A percentile compares a stretch with the other conserved stretches of the same genome.
Conservation (phyloP, 768 basidiomycete genomes). For the Lactarius pseudohatsudake region DNA sequence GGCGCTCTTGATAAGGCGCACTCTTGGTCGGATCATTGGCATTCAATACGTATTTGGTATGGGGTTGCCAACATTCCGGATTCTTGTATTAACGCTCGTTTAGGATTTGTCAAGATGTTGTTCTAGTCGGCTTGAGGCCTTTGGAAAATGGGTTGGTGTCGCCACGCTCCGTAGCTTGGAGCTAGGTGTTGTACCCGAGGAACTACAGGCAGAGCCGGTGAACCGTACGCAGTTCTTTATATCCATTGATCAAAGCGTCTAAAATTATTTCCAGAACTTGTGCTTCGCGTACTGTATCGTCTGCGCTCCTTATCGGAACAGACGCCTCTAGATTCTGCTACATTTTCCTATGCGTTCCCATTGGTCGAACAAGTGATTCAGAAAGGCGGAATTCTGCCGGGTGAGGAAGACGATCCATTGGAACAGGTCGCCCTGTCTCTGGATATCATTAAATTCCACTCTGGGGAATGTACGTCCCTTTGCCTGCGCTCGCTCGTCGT, state of each 20-base stretch:
- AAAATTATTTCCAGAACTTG: constrained; percentile 51
- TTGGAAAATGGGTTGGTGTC: constrained; percentile 74
- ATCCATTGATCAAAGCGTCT: background rate
- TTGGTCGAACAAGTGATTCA: constrained; percentile 67
- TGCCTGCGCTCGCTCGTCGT: background rate
- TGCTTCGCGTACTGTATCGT: constrained; percentile 83
- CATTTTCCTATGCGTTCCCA: constrained; percentile 79
- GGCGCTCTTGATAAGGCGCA: constrained; percentile 61
- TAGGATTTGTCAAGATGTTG: constrained; percentile 71
- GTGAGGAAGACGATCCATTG: constrained; percentile 71
- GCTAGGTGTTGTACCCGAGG: constrained; percentile 65
- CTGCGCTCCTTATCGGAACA: constrained; percentile 80
- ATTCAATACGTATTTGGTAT: constrained; percentile 78
- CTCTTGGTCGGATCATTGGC: constrained; percentile 60
- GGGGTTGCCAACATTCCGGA: constrained; percentile 30
- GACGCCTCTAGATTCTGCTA: constrained; percentile 77
- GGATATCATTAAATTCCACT: constrained; percentile 69
- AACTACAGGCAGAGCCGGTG: constrained; percentile 69
- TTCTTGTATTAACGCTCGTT: constrained; percentile 1
- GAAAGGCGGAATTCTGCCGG: constrained; percentile 63
- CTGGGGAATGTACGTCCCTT: constrained; percentile 63
- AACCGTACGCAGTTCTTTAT: constrained; percentile 44
- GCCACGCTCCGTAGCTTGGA: constrained; percentile 78
- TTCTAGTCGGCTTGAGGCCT: constrained; percentile 69
- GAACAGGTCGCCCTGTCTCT: constrained; percentile 78